These are phyloP conservation scores for Penicillium sp. DNA, from an alignment of 2,329 filamentous ascomycete species.

Conservation along the genomic window DNA sequence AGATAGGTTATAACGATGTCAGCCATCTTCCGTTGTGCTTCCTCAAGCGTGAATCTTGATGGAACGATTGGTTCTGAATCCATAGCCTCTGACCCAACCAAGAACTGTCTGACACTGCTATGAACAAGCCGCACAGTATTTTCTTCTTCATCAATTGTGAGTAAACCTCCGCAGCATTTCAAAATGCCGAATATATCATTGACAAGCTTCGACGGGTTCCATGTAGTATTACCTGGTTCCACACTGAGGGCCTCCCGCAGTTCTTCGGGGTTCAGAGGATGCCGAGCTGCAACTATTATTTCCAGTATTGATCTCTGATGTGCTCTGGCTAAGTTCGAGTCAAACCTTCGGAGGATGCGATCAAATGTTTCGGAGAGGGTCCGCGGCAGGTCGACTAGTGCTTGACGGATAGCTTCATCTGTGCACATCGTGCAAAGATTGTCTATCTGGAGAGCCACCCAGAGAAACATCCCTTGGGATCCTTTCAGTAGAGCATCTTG, in stretches of 20 bases:
- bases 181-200: slow-evolving; percentile 2
- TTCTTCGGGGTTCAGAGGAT: background rate
- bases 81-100: background rate
- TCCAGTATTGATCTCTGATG: background rate
- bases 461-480: slow-evolving; percentile 12
- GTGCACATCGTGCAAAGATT: slow-evolving; percentile 6
- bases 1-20: slow-evolving; percentile 3
- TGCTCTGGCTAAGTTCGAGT: background rate
- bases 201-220: background rate
- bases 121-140: slow-evolving; percentile 1
- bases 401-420: slow-evolving; percentile 7
- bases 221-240: slow-evolving; percentile 1
- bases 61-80: background rate
- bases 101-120: slow-evolving; percentile 3
- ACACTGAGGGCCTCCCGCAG: slow-evolving; percentile 5
- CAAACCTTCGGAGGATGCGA: background rate
- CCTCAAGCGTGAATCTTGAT: background rate
- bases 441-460: slow-evolving; percentile 11
- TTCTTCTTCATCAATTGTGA: slow-evolving; percentile 3
- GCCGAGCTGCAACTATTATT: background rate
- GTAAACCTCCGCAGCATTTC: slow-evolving; percentile 2
- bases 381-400: slow-evolving; percentile 1
- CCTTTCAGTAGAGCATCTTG: slow-evolving; percentile 3
- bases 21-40: background rate
- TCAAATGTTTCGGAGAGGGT: slow-evolving; percentile 1